These are phyloP conservation scores for Leptomonas seymouri DNA, from an alignment of 208 protist genomes.

Conservation along the genomic window DNA sequence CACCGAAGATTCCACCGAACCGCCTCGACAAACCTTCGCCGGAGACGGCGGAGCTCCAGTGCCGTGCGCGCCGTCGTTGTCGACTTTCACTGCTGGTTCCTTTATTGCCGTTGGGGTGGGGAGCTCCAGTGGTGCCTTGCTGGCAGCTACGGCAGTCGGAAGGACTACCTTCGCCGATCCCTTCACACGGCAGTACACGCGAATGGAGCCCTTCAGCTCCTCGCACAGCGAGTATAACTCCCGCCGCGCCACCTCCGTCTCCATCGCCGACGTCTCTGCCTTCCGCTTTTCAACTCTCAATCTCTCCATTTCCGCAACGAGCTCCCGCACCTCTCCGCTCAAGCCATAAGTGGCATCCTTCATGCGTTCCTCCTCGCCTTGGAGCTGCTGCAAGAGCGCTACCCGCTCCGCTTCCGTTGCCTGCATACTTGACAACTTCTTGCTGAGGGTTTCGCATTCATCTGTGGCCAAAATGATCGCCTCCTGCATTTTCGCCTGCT, in stretches of 20 bases:
- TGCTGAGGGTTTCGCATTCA: constrained; percentile 35
- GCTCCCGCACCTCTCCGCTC: constrained; percentile 68
- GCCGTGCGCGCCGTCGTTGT: background rate
- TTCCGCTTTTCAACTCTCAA: constrained; percentile 31
- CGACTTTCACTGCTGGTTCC: too few relatives aligned
- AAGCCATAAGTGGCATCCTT: constrained; percentile 72
- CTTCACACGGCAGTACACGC: constrained; percentile 92
- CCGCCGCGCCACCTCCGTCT: constrained; percentile 71
- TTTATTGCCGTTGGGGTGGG: too few relatives aligned
- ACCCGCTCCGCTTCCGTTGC: constrained; percentile 23
- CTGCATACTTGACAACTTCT: constrained; percentile 19
- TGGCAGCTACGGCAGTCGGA: background rate
- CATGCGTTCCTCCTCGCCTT: constrained; percentile 59
- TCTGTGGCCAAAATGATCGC: constrained; percentile 64
- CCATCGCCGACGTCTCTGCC: constrained; percentile 40
- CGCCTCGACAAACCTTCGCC: background rate
- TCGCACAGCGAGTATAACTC: constrained; percentile 77
- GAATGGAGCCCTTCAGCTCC: constrained; percentile 90
- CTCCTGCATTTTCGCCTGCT: constrained; percentile 51
- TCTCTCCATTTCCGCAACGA: constrained; percentile 66
- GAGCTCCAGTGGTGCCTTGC: background rate
- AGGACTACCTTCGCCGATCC: constrained; percentile 23
- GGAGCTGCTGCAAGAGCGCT: constrained; percentile 25
- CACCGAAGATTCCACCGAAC: constrained; percentile 21
- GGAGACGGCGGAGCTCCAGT: background rate